Evolutionary conservation across 2,329 filamentous ascomycete genomes (phyloP), one percentile per base, ranked within the genome.

Genomic region (Fusarium paranaense): DNA sequence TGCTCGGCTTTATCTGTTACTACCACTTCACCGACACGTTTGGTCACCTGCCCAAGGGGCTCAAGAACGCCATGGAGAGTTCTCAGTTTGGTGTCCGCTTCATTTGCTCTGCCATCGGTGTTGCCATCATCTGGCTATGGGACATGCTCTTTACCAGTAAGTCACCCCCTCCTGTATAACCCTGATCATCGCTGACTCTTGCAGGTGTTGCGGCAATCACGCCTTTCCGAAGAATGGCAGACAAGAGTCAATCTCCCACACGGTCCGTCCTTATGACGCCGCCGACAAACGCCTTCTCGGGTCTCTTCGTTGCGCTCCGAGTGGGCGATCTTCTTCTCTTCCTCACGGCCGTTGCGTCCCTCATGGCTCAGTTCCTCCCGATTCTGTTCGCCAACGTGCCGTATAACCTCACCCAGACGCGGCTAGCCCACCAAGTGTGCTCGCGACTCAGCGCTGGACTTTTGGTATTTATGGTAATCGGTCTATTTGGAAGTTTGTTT

Each of bases 351-450:
- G 77, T 83, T 18, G 83, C 85, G 11, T 80, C 85, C 1, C 80
- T 88, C 16, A 78, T 87, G 2, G 81, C 86, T 6, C 85, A 88
- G 59, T 83, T 87, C 47, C 81, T 89, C 6, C 87, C 86, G 0
- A 79, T 88, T 13, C 78, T 86, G 1, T 81, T 89, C 2, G 82
- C 85, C 76, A 88, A 87, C 71, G 81, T 88, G 4, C 84, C 86
- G 0, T 87, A 85, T 78, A 85, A 81, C 62, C 80, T 83, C 4
- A 82, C 83, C 0, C 83, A 85, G 56, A 82, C 81, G 2, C 78
- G 79, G 32, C 72, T 73, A 8, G 81, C 84, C 2, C 84, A 86
- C 38, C 78, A 78, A 1, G 78, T 83, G 9, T 87, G 84, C 70
- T 81, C 85, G 1, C 82, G 83, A n/a, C 61, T 86, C 22, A 81